Evolutionary conservation across 2,329 filamentous ascomycete genomes (phyloP).

Genomic region (Nemania sp.): DNA sequence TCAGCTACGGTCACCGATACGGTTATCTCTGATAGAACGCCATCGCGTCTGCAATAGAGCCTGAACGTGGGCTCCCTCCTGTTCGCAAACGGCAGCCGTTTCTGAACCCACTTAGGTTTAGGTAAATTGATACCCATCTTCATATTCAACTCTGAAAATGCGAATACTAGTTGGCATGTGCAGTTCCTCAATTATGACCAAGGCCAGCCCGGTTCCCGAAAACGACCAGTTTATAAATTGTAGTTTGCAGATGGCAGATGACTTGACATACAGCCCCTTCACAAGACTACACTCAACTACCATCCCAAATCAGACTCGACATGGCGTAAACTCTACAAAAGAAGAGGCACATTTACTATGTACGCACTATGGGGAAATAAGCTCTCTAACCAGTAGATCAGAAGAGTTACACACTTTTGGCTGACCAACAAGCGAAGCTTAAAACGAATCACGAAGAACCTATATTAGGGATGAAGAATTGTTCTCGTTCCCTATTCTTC

Average conservation of each 20-base stretch:
- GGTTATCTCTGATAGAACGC: neutral
- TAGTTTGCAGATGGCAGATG: too few relatives aligned
- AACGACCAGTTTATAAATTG: neutral
- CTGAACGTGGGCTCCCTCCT: neutral
- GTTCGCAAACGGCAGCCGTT: neutral
- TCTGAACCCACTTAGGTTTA: neutral
- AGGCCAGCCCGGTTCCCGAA: neutral
- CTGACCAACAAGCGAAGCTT: neutral
- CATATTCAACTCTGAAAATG: neutral
- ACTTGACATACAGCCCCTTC: too few relatives aligned
- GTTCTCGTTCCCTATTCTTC: neutral
- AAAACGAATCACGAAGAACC: neutral
- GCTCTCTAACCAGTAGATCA: neutral
- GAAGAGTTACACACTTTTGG: neutral
- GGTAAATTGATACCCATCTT: constrained; percentile 14
- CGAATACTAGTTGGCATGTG: neutral
- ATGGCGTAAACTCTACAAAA: neutral
- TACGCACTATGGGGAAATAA: too few relatives aligned
- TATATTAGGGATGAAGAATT: neutral
- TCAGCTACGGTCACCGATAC: neutral
- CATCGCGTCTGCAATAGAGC: neutral
- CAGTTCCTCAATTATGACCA: neutral
- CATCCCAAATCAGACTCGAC: neutral
- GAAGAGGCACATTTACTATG: neutral
- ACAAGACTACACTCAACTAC: neutral